Evolutionary conservation across 2,329 filamentous ascomycete species (phyloP).

Genomic region (Aaosphaeria arxii): DNA sequence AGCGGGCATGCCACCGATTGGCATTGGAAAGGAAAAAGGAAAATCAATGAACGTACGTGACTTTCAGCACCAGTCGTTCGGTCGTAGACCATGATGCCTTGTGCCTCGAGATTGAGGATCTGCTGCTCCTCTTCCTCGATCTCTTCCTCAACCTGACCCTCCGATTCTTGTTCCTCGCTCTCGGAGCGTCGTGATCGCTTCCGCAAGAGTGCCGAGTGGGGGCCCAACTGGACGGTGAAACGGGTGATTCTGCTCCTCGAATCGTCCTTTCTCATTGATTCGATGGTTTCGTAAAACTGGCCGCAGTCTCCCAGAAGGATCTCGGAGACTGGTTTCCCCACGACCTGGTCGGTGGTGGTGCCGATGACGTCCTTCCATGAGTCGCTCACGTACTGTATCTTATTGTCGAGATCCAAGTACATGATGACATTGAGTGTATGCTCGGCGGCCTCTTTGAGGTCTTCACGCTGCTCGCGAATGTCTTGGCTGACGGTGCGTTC

Average conservation of each 20-base stretch:
- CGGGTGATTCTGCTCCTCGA: constrained; percentile 77
- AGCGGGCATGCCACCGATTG: neutral
- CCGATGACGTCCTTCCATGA: constrained; percentile 95
- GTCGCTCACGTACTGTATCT: constrained; percentile 92
- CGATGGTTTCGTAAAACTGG: constrained; percentile 78
- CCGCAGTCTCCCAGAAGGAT: constrained; percentile 76
- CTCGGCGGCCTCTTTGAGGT: constrained; percentile 91
- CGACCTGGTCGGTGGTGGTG: constrained; percentile 67
- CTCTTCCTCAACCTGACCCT: constrained; percentile 26
- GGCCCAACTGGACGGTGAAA: constrained; percentile 36
- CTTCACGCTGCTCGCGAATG: constrained; percentile 89
- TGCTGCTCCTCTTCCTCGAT: constrained; percentile 41
- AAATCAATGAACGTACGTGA: constrained; percentile 63
- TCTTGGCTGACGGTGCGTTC: constrained; percentile 73
- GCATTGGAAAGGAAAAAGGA: neutral
- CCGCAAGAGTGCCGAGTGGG: constrained; percentile 31
- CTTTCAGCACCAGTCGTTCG: constrained; percentile 80
- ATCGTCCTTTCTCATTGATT: constrained; percentile 83
- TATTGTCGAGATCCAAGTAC: constrained; percentile 86
- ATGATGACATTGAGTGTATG: constrained; percentile 96
- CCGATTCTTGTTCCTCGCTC: constrained; percentile 25
- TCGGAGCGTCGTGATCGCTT: constrained; percentile 22
- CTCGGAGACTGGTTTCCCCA: constrained; percentile 75
- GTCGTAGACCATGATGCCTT: constrained; percentile 98
- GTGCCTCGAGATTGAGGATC: constrained; percentile 81